Evolutionary conservation across 345 rosid genomes (phyloP).

Genomic region (Garcia nutans): DNA sequence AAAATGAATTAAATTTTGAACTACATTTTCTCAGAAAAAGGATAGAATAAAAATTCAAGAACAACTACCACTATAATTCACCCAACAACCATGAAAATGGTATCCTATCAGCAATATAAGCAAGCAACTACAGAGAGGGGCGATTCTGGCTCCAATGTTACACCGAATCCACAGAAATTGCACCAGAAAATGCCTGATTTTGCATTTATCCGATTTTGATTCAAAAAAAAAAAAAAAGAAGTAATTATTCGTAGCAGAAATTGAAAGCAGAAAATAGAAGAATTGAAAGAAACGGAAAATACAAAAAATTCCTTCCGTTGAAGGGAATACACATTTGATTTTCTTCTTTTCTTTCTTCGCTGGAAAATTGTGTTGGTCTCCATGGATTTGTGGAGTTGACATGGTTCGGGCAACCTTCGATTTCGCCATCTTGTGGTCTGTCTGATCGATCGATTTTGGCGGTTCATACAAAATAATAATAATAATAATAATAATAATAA

Average conservation of each 20-base stretch:
- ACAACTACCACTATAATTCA: constrained; percentile 1
- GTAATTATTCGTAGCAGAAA: background rate
- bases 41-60: background rate
- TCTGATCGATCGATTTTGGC: background rate
- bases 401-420: background rate
- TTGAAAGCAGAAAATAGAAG: background rate
- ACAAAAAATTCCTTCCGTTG: background rate
- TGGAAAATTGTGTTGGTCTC: background rate
- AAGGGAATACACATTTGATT: background rate
- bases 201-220: background rate
- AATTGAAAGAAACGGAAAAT: background rate
- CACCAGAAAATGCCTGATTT: background rate
- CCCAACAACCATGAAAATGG: too few relatives aligned
- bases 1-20: background rate
- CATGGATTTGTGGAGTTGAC: constrained; percentile 8
- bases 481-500: too few relatives aligned
- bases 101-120: too few relatives aligned
- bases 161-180: background rate
- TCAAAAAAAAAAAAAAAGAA: too few relatives aligned
- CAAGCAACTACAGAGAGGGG: background rate
- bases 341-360: background rate
- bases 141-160: background rate
- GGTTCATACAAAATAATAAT: background rate
- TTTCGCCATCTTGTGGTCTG: constrained; percentile 15
- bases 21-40: background rate